Conservation (phyloP, 1,284 basidiomycete genomes). For the Lentinus polychrous region DNA sequence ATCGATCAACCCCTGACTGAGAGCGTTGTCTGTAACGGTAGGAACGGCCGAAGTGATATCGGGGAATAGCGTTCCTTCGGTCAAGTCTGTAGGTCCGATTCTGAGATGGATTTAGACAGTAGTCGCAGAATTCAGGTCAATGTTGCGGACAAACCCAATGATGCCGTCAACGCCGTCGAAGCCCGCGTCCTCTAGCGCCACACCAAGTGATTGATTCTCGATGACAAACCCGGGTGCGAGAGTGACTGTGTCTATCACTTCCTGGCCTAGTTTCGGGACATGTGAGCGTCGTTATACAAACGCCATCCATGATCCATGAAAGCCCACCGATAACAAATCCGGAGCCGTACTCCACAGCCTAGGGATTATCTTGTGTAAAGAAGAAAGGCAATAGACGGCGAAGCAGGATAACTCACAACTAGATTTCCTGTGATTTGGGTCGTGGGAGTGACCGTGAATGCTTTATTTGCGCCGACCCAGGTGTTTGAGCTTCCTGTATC, state of each 20-base stretch:
- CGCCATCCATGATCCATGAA: neutral
- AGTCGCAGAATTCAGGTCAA: neutral
- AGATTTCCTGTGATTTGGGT: conserved; percentile 32
- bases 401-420: conserved; percentile 24
- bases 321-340: conserved; percentile 36
- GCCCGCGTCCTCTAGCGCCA: conserved; percentile 30
- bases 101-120: neutral
- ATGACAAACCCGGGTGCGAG: conserved; percentile 30
- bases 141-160: conserved; percentile 33
- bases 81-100: conserved; percentile 42
- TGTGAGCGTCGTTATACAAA: too few relatives aligned
- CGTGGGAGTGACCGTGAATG: conserved; percentile 30
- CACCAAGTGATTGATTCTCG: conserved; percentile 41
- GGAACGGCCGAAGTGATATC: conserved; percentile 28
- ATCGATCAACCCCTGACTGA: conserved; percentile 2
- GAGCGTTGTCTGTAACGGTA: conserved; percentile 13
- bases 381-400: neutral
- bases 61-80: conserved; percentile 27
- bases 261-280: conserved; percentile 9
- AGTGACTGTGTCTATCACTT: conserved; percentile 18
- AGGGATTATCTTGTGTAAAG: neutral
- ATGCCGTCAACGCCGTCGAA: conserved; percentile 44
- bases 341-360: conserved; percentile 37
- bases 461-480: conserved; percentile 42
- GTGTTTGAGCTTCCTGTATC: conserved; percentile 33